Evolutionary conservation across 352 stramenopile species (phyloP), one percentile per base, ranked within the genome.

Genomic region (Phytopythium chamaehyphon): DNA sequence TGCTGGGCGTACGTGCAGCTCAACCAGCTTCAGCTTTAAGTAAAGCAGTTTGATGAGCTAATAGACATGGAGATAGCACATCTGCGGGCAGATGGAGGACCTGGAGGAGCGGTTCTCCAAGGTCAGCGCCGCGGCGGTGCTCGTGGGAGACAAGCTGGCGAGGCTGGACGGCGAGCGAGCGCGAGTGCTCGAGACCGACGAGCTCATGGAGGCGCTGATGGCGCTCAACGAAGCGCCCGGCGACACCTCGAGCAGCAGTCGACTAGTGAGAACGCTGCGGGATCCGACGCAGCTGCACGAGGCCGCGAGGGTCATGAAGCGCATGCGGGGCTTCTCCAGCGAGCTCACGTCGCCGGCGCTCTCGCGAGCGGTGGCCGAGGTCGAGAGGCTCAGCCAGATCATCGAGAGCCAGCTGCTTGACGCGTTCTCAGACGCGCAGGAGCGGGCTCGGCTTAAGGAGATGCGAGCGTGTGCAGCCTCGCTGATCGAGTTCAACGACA

Each of bases 71-170:
- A 1, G 62, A 14, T 55, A 92, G 76, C 59, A 83, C 49, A 85
- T 92, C 24, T 88, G 76, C 52, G 62, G 61, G 16, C 76, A 90
- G 52, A 87, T 93, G 77, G 82, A 90, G 48, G 82, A 90, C 47
- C 55, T 93, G 23, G 82, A 93, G 61, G 80, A 93, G 59, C 76
- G 82, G 39, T 93, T 93, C 54, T 86, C 79, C 16, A 93, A 93
- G 70, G 79, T 93, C 50, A 93, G 82, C 46, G 88, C 80, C n/a
- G 83, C 82, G 0, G 82, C 82, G 8, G 71, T 93, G 18, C 61
- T 82, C 10, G 86, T 93, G 39, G 82, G 82, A 26, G 79, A 90
- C 46, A 66, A 65, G n/a, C 52, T 93, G 9, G 67, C 77, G 16
- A 71, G 63, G 14, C 61, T 93, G 40, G 79, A 93, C 51, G 66